Evolutionary conservation across 306 rosid species (phyloP).

Genomic region (Inga leiocalycina): DNA sequence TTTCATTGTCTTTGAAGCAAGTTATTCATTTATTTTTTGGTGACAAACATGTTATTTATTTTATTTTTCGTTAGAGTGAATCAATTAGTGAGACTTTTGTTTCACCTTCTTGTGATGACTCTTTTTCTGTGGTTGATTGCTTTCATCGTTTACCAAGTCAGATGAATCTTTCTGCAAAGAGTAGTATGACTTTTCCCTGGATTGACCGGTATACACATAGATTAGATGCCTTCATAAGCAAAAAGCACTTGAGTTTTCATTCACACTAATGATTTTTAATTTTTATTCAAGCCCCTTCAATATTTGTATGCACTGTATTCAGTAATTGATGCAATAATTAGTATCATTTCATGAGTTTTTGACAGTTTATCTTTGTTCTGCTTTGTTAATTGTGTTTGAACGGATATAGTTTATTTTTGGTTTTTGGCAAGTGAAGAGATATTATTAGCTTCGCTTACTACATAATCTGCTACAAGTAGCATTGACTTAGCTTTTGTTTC

Average conservation of each 20-base stretch:
- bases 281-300: not conserved
- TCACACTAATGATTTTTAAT: not conserved
- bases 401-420: not conserved
- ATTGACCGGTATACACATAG: not conserved
- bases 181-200: not conserved
- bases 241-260: not conserved
- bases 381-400: slow-evolving; percentile 16
- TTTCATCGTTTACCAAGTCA: not conserved
- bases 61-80: not conserved
- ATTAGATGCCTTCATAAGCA: not conserved
- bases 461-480: slow-evolving; percentile 16
- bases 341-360: slow-evolving; percentile 9
- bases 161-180: not conserved
- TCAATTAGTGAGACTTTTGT: not conserved
- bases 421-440: not conserved
- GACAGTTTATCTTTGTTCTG: not conserved
- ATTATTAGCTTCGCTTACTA: not conserved
- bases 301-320: not conserved
- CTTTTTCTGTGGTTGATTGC: not conserved
- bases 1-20: not conserved
- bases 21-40: not conserved
- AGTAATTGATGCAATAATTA: not conserved
- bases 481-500: slow-evolving; percentile 34
- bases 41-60: not conserved
- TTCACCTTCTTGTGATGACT: not conserved